A percentile compares a stretch with the other conserved stretches of the same genome.
Evolutionary conservation across 2,329 filamentous ascomycete genomes (phyloP).

Genomic region (Ceratocystis cubensis): DNA sequence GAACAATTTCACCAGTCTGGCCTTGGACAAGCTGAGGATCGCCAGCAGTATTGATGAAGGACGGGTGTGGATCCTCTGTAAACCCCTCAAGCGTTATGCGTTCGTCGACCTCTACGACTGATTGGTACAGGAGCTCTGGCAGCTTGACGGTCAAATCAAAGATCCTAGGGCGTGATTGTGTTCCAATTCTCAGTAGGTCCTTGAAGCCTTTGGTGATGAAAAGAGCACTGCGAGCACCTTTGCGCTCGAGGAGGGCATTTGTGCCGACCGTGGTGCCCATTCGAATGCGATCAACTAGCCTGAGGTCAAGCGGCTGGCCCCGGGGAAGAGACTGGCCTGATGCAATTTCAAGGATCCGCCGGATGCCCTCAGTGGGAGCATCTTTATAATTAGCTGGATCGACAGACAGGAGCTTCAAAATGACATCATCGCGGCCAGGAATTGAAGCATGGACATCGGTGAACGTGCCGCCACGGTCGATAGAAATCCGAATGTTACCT

Average conservation of each 20-base stretch:
- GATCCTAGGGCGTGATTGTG: conserved; percentile 78
- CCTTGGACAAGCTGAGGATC: conserved; percentile 55
- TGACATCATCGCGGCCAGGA: conserved; percentile 56
- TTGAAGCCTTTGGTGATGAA: conserved; percentile 79
- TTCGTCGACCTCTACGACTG: conserved; percentile 81
- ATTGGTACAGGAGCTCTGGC: conserved; percentile 74
- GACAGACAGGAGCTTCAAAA: conserved; percentile 81
- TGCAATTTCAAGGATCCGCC: conserved; percentile 71
- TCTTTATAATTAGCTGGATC: conserved; percentile 85
- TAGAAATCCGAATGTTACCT: conserved; percentile 58
- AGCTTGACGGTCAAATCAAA: conserved; percentile 82
- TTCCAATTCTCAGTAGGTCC: conserved; percentile 79
- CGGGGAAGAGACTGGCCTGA: conserved; percentile 63
- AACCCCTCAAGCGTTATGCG: conserved; percentile 85
- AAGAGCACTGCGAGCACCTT: conserved; percentile 78
- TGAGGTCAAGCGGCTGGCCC: conserved; percentile 67
- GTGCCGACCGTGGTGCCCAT: conserved; percentile 96
- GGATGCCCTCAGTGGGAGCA: conserved; percentile 81
- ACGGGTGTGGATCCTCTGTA: conserved; percentile 66
- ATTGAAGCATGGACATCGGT: conserved; percentile 84
- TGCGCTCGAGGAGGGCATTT: conserved; percentile 79
- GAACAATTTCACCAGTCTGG: conserved; percentile 54
- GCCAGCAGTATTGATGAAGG: conserved; percentile 49
- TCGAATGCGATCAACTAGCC: conserved; percentile 74
- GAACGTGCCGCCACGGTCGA: conserved; percentile 75